Conservation (phyloP, 2,329 filamentous ascomycete genomes). For the Calonectria henricotiae region DNA sequence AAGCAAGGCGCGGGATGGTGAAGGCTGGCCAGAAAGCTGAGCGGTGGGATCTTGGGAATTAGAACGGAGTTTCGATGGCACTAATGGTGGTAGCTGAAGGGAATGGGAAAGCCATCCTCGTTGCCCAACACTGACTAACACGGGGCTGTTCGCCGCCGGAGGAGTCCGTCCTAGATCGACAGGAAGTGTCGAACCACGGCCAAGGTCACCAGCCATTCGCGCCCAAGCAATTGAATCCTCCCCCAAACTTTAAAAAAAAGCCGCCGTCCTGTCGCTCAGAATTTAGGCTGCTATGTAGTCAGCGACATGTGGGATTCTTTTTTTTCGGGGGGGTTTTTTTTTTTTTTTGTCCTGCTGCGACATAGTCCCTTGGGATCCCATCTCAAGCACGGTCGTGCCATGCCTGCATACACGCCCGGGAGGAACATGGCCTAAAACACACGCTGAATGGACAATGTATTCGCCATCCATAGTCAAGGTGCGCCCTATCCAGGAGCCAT, state of each 20-base stretch:
- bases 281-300: neutral
- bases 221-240: conserved; percentile 11
- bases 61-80: neutral
- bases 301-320: conserved; percentile 4
- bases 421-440: conserved; percentile 27
- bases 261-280: conserved; percentile 19
- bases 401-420: conserved; percentile 42
- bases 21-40: neutral
- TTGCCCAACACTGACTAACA: conserved; percentile 11
- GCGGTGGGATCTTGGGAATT: conserved; percentile 1
- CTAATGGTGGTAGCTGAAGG: neutral
- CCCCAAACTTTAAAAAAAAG: conserved; percentile 20
- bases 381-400: conserved; percentile 44
- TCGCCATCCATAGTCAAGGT: conserved; percentile 8
- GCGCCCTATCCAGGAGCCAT: conserved; percentile 5
- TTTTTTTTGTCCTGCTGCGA: neutral
- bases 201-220: conserved; percentile 12
- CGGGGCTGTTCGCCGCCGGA: conserved; percentile 16
- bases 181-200: conserved; percentile 8
- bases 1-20: conserved; percentile 7
- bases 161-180: conserved; percentile 14
- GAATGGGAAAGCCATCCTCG: neutral
- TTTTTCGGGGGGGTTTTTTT: neutral
- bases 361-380: conserved; percentile 1
- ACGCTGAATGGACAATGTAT: conserved; percentile 12